Evolutionary conservation across 2,329 filamentous ascomycete species (phyloP), one percentile per base, ranked within the genome.

Genomic region (Fusarium graminum): DNA sequence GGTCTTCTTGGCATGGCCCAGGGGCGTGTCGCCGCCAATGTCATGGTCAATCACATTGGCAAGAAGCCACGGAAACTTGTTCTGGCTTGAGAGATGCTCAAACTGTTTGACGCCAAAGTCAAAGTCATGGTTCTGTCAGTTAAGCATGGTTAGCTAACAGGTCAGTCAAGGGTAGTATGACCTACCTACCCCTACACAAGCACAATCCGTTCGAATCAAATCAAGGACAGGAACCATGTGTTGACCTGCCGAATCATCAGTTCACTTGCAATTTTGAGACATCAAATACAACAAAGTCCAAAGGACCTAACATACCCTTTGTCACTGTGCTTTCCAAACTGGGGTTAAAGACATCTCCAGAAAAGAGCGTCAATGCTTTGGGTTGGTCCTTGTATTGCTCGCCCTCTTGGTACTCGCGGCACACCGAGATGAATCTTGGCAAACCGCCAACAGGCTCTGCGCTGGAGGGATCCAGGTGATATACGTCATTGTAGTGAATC

Each of bases 141-240:
- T 43, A 28, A 40, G 39, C 16, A 6, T 41, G 30, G 54, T 65
- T 26, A 67, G 62, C 54, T 50, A 53, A 29, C 41, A 22, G 43
- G 34, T 56, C 47, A 32, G 32, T 64, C 62, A 62, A 63, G 67
- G 66, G 52, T 54, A 52, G 47, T 50, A 46, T 53, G 63, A 59
- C 50, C 51, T 65, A 83, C 88, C 74, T 82, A 93, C 90, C 60
- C 93, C 93, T 47, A 96, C 84, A 75, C 92, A 94, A n/a, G 93
- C 90, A 41, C 90, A 91, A 74, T 92, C 86, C 1, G 92, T 95
- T 6, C 89, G 88, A 68, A 93, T 87, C 25, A 84, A 82, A 76
- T 97, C 97, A 43, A 97, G 79, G 11, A 95, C 85, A 1, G 92
- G 90, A 11, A 97, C 89, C 94, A 97, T 97, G 78, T 97, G 94